Evolutionary conservation across 768 basidiomycete genomes (phyloP).

Genomic region (Mycena capillaripes): DNA sequence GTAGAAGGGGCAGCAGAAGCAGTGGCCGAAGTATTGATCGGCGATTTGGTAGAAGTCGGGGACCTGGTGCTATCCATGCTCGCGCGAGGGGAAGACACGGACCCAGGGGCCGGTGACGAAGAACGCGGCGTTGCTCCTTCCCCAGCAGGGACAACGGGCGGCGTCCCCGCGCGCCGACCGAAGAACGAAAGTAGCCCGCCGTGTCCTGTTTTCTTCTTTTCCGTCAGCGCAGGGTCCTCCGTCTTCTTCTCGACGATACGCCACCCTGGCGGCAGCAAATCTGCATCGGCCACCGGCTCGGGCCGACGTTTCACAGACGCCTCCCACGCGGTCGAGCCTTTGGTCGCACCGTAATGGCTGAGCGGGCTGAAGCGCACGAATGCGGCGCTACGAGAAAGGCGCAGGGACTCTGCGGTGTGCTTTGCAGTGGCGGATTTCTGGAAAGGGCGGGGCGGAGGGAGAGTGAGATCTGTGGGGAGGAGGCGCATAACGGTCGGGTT

Average conservation of each 20-base stretch:
- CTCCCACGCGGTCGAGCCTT: slow-evolving; percentile 86
- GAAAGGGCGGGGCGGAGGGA: slow-evolving; percentile 66
- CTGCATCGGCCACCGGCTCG: slow-evolving; percentile 61
- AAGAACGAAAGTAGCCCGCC: slow-evolving; percentile 83
- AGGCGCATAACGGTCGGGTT: slow-evolving; percentile 55
- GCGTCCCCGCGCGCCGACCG: slow-evolving; percentile 58
- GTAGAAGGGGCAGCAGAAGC: slow-evolving; percentile 32
- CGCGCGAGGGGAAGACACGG: slow-evolving; percentile 38
- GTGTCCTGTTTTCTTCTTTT: slow-evolving; percentile 63
- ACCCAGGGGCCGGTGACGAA: slow-evolving; percentile 26
- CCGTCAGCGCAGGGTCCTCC: slow-evolving; percentile 52
- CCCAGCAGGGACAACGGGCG: slow-evolving; percentile 39
- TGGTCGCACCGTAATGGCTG: slow-evolving; percentile 75
- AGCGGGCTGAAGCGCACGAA: slow-evolving; percentile 74
- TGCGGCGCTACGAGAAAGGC: slow-evolving; percentile 72
- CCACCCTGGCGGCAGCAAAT: slow-evolving; percentile 79
- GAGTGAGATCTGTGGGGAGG: slow-evolving; percentile 63
- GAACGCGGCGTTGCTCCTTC: slow-evolving; percentile 42
- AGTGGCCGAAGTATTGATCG: slow-evolving; percentile 30
- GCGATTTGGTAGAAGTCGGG: slow-evolving; percentile 36
- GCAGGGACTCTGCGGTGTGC: slow-evolving; percentile 71
- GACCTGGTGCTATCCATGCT: slow-evolving; percentile 47
- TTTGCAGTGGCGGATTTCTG: slow-evolving; percentile 70
- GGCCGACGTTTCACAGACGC: slow-evolving; percentile 69
- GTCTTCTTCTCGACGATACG: slow-evolving; percentile 69